A percentile compares a stretch with the other conserved stretches of the same genome.
Conservation (phyloP, 768 basidiomycete genomes). For the Suillus paluster region DNA sequence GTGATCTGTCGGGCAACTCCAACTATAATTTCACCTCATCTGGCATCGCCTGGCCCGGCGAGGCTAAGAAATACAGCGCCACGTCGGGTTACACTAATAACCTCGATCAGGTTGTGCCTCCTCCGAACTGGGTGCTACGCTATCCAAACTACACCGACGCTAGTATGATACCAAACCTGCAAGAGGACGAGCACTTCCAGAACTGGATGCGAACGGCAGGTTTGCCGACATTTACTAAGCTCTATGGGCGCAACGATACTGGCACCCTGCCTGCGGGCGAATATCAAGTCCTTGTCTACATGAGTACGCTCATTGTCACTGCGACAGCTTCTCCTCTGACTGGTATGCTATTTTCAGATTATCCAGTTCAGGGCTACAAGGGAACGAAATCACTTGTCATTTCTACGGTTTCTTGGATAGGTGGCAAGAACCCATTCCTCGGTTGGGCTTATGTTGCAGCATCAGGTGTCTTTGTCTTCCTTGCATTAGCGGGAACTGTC, state of each 20-base stretch:
- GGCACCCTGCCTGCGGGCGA: conserved; percentile 69
- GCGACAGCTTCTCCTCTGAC: background rate
- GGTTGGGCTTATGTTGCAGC: conserved; percentile 98
- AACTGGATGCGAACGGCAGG: conserved; percentile 99
- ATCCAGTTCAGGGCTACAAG: conserved; percentile 86
- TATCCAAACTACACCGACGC: conserved; percentile 76
- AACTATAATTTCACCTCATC: conserved; percentile 75
- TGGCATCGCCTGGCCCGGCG: conserved; percentile 96
- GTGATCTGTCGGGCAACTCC: conserved; percentile 43
- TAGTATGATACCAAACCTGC: conserved; percentile 74
- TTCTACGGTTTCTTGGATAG: conserved; percentile 98
- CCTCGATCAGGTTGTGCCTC: conserved; percentile 77
- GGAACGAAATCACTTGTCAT: conserved; percentile 98
- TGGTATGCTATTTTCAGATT: conserved; percentile 58
- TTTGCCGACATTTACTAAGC: conserved; percentile 93
- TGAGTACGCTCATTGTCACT: conserved; percentile 63
- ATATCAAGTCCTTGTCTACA: conserved; percentile 75
- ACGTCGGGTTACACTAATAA: conserved; percentile 55
- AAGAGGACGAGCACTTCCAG: conserved; percentile 89
- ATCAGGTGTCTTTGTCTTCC: conserved; percentile 82
- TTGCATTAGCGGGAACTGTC: conserved; percentile 87
- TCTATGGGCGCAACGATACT: conserved; percentile 90
- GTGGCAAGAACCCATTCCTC: conserved; percentile 97
- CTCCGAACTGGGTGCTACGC: conserved; percentile 85
- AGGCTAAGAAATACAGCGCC: conserved; percentile 84